Evolutionary conservation across 1,139 yeast genomes (phyloP), one percentile per base, ranked within the genome.

Genomic region (Arxiozyma telluris): DNA sequence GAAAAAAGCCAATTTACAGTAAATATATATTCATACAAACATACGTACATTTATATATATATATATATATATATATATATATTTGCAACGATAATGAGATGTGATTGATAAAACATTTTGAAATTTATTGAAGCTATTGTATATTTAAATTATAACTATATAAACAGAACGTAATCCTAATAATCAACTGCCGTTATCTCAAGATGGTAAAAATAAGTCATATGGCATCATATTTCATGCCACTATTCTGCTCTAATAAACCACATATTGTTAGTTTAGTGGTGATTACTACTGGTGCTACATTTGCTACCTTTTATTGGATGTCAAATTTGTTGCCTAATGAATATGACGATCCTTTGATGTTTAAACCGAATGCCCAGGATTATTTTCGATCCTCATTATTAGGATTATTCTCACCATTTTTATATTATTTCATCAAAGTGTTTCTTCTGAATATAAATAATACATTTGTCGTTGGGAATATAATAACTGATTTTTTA

Each of bases 311-410:
- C 11, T 55, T 63, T 27, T 64, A 60, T 55, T 47, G 57, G 42
- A 57, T 63, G 17, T 61, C 70, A 15, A 52, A 55, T 25, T 51
- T 64, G 25, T 54, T 68, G 21, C 54, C 57, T 17, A 58, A 61
- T 23, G 61, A 58, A 22, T 66, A 65, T 48, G 59, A 61, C 34
- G 71, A 66, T 42, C 65, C 65, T 3, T 50, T 50, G 23, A 57
- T 68, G 61, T 69, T 68, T 56, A 58, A 56, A 22, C 72, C 72
- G n/a, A 61, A 64, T 50, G 59, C 69, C 1, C 72, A 69, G 51
- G 72, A 69, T 51, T 68, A 67, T 53, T 69, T 69, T 54, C 57
- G 72, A 51, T 66, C 71, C 3, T 57, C 64, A 25, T 54, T 69
- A 41, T 53, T 69, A n/a, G 71, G 71, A 6, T 57, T 66, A 5